Evolutionary conservation across 1,284 basidiomycete genomes (phyloP).

Genomic region (Sanguinoderma infundibulare): DNA sequence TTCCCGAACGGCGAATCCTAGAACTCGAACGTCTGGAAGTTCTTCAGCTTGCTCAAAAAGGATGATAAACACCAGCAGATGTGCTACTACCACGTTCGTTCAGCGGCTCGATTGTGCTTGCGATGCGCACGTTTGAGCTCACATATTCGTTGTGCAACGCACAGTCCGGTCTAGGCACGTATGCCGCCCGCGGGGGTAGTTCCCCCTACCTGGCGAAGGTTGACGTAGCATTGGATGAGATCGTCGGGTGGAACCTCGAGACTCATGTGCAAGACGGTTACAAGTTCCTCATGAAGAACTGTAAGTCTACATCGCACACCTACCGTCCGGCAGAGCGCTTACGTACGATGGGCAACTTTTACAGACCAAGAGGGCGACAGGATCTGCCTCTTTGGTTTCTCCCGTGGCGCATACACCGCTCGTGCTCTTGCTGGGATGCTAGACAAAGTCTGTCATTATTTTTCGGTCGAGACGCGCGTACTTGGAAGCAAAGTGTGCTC

Average conservation of each 20-base stretch:
- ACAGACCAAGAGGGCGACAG: slow-evolving; percentile 49
- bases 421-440: slow-evolving; percentile 57
- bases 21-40: slow-evolving; percentile 65
- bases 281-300: slow-evolving; percentile 67
- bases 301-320: slow-evolving; percentile 32
- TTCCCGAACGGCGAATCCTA: slow-evolving; percentile 23
- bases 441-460: slow-evolving; percentile 42
- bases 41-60: slow-evolving; percentile 59
- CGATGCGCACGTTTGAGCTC: too few species aligned
- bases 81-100: too few species aligned
- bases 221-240: too few species aligned
- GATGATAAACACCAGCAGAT: slow-evolving; percentile 50
- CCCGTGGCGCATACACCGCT: slow-evolving; percentile 65
- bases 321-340: neutral
- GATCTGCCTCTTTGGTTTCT: slow-evolving; percentile 66
- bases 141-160: too few species aligned
- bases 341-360: neutral
- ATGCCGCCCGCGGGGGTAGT: too few species aligned
- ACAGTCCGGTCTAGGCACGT: too few species aligned
- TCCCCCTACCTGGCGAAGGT: too few species aligned
- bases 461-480: neutral
- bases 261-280: too few species aligned
- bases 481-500: neutral
- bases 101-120: too few species aligned
- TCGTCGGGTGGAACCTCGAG: too few species aligned